Percentiles rank a stretch among this genome's conserved stretches.
These are phyloP conservation scores for Tephrocybe rancida DNA, from an alignment of 768 basidiomycete species.

Conservation along the genomic window DNA sequence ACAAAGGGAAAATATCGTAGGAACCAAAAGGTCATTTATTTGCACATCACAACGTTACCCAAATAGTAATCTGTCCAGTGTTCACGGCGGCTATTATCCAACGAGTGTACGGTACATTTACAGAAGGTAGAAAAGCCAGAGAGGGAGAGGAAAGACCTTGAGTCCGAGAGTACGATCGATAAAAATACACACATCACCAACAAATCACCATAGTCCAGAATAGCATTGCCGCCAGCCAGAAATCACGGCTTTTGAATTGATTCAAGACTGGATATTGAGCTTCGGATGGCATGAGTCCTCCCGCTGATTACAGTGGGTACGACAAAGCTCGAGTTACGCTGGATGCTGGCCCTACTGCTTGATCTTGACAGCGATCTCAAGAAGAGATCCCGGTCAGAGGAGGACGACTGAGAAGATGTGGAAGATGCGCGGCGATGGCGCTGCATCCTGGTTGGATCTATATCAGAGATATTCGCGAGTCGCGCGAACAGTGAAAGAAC, in stretches of 20 bases:
- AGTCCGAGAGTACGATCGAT: not conserved
- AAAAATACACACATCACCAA: not conserved
- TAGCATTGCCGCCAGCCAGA: not conserved
- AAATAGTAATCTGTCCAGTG: no score
- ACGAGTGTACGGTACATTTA: no score
- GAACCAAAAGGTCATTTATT: no score
- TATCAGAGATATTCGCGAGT: constrained; percentile 68
- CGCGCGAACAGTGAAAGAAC: constrained; percentile 82
- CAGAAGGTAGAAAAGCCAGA: no score
- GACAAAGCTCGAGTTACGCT: constrained; percentile 34
- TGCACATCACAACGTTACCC: no score
- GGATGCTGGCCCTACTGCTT: constrained; percentile 38
- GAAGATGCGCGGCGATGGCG: constrained; percentile 81
- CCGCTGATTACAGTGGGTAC: constrained; percentile 30
- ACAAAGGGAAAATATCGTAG: no score
- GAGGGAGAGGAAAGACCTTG: no score
- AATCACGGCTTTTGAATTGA: constrained; percentile 13
- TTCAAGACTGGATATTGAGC: constrained; percentile 22
- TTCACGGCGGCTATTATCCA: no score
- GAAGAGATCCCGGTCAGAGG: constrained; percentile 41
- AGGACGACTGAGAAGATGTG: constrained; percentile 59
- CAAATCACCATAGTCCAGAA: not conserved
- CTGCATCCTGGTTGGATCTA: constrained; percentile 79
- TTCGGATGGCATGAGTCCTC: constrained; percentile 14
- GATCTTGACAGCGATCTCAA: constrained; percentile 45